phyloP scores from a whole-genome alignment of 345 rosid genomes.

The Salix arbutifolia region DNA sequence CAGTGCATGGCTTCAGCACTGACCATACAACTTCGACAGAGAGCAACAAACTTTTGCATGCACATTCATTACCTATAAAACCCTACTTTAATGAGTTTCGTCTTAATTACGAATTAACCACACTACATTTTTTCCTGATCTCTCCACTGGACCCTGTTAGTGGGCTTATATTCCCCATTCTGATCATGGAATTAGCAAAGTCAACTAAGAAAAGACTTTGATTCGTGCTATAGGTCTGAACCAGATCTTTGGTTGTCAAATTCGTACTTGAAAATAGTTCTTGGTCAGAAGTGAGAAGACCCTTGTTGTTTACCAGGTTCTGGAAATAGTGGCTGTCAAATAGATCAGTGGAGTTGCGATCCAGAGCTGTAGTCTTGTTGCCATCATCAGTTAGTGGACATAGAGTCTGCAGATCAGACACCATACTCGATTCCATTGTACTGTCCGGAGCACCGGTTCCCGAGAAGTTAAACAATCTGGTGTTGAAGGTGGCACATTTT shows the following conservation, averaged over 20 bases:
- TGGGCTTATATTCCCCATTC: constrained; percentile 47
- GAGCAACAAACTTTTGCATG: too few species aligned
- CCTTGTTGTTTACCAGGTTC: constrained; percentile 21
- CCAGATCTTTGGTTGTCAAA: constrained; percentile 8
- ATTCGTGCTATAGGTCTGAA: constrained; percentile 13
- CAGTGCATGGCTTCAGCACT: neutral
- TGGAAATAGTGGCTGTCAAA: constrained; percentile 28
- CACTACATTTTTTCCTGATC: constrained; percentile 20
- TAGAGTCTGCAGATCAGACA: constrained; percentile 9
- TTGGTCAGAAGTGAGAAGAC: constrained; percentile 24
- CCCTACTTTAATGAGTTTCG: too few species aligned
- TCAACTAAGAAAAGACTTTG: neutral
- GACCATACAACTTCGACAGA: too few species aligned
- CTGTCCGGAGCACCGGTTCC: constrained; percentile 14
- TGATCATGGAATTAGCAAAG: constrained; percentile 15
- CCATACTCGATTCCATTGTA: constrained; percentile 3
- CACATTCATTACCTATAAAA: too few species aligned
- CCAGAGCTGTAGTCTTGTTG: constrained; percentile 16
- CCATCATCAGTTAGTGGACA: constrained; percentile 18
- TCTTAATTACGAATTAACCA: constrained; percentile 5
- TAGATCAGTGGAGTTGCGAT: constrained; percentile 21
- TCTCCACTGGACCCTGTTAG: constrained; percentile 17
- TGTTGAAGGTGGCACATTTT: constrained; percentile 25
- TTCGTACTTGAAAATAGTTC: constrained; percentile 12
- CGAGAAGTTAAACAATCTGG: constrained; percentile 24